Conservation (phyloP, 2,329 filamentous ascomycete species). For the Beauveria caledonica region DNA sequence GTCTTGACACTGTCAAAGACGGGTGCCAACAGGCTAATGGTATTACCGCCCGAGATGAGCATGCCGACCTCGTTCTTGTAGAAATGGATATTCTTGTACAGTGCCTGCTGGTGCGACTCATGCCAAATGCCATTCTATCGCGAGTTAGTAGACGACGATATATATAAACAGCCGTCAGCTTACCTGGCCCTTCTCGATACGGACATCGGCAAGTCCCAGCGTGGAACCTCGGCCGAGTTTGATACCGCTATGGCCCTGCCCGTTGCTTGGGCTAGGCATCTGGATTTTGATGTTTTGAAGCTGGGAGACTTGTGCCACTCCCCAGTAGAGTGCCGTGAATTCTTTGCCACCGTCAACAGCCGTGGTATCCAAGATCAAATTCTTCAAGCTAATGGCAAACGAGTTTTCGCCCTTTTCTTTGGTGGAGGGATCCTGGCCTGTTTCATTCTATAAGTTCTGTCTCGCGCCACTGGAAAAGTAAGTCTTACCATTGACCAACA, state of each 20-base stretch:
- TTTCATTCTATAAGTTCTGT: not conserved
- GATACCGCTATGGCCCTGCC: slow-evolving; percentile 34
- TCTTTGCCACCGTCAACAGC: slow-evolving; percentile 24
- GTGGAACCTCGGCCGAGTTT: slow-evolving; percentile 32
- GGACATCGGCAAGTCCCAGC: slow-evolving; percentile 31
- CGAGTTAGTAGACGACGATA: not conserved
- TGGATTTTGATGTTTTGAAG: slow-evolving; percentile 35
- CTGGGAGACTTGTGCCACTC: slow-evolving; percentile 35
- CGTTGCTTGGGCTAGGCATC: slow-evolving; percentile 28
- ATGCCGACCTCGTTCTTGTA: slow-evolving; percentile 31
- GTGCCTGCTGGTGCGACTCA: slow-evolving; percentile 34
- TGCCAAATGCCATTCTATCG: slow-evolving; percentile 31
- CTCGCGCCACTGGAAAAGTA: not conserved
- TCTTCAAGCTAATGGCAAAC: slow-evolving; percentile 36
- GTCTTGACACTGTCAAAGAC: slow-evolving; percentile 33
- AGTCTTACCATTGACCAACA: slow-evolving; percentile 16
- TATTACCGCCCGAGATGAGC: slow-evolving; percentile 24
- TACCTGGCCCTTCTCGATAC: slow-evolving; percentile 30
- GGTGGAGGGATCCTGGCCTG: slow-evolving; percentile 27
- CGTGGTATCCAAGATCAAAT: slow-evolving; percentile 35
- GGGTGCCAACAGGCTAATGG: slow-evolving; percentile 31
- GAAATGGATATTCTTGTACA: slow-evolving; percentile 36
- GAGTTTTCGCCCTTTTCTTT: slow-evolving; percentile 28
- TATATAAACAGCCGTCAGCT: not conserved
- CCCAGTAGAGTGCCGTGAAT: slow-evolving; percentile 35